These are phyloP conservation scores for Pseudonitzschia multistriata DNA, from an alignment of 108 stramenopile genomes.

Conservation along the genomic window DNA sequence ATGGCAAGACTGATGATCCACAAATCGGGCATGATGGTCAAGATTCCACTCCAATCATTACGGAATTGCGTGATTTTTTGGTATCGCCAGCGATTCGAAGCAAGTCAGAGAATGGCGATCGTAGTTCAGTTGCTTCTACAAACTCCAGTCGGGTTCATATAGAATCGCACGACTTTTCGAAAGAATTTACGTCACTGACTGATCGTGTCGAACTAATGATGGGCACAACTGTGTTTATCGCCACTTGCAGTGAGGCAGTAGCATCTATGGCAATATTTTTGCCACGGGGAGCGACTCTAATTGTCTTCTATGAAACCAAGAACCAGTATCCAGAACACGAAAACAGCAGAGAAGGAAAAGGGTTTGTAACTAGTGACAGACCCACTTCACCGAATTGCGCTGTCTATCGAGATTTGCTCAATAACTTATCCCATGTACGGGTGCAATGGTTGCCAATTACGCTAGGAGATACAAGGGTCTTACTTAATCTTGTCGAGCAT, in stretches of 20 bases:
- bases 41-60: neutral
- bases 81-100: neutral
- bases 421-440: slow-evolving; percentile 40
- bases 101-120: neutral
- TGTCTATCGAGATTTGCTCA: slow-evolving; percentile 54
- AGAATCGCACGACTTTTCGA: slow-evolving; percentile 11
- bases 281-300: slow-evolving; percentile 47
- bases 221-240: slow-evolving; percentile 21
- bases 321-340: no score
- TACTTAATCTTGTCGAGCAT: slow-evolving; percentile 31
- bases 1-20: neutral
- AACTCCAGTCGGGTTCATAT: slow-evolving; percentile 7
- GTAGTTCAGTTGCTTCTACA: neutral
- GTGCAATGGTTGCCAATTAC: slow-evolving; percentile 55
- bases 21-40: no score
- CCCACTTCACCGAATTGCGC: neutral
- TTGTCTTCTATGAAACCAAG: slow-evolving; percentile 32
- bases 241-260: slow-evolving; percentile 10
- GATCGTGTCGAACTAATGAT: slow-evolving; percentile 16
- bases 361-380: slow-evolving; percentile 6
- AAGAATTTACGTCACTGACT: neutral
- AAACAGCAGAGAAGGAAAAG: neutral
- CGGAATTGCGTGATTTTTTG: neutral
- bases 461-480: slow-evolving; percentile 24
- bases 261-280: slow-evolving; percentile 51